Percentiles rank a stretch among this genome's conserved stretches.
phyloP scores from a whole-genome alignment of 139 green algal genomes.

The Coelastrella sp. region DNA sequence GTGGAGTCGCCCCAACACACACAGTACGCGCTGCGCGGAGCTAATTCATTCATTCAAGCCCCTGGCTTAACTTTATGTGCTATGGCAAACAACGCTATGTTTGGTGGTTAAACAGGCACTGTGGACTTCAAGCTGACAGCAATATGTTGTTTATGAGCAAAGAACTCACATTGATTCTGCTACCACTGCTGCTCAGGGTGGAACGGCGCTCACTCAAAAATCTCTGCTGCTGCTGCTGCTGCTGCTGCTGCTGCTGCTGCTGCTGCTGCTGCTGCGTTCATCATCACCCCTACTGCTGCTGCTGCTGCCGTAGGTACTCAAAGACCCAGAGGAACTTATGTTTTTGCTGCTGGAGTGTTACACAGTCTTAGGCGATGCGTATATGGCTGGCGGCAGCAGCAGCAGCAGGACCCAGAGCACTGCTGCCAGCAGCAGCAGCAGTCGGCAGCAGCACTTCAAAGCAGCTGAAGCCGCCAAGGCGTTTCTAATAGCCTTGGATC shows the following conservation, averaged over 20 bases:
- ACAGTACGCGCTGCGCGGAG: no score
- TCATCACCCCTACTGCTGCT: not conserved
- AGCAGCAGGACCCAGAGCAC: not conserved
- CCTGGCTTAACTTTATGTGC: no score
- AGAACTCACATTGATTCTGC: no score
- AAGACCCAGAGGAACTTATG: not conserved
- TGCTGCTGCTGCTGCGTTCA: not conserved
- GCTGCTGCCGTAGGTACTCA: not conserved
- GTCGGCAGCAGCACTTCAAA: not conserved
- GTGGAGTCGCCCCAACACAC: no score
- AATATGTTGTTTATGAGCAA: no score
- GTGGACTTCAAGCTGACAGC: no score
- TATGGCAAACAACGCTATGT: no score
- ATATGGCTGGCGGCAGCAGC: not conserved
- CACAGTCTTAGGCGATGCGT: constrained; percentile 1
- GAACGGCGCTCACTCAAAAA: no score
- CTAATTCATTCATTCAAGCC: no score
- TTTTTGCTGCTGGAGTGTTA: not conserved
- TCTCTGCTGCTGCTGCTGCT: not conserved
- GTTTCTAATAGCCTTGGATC: not conserved
- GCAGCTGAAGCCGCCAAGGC: not conserved
- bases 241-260: no score
- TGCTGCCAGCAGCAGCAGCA: not conserved
- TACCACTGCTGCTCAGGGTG: no score
- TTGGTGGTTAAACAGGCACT: no score